These are phyloP conservation scores for Penicillium sp. DNA, from an alignment of 2,329 filamentous ascomycete species.

Conservation along the genomic window DNA sequence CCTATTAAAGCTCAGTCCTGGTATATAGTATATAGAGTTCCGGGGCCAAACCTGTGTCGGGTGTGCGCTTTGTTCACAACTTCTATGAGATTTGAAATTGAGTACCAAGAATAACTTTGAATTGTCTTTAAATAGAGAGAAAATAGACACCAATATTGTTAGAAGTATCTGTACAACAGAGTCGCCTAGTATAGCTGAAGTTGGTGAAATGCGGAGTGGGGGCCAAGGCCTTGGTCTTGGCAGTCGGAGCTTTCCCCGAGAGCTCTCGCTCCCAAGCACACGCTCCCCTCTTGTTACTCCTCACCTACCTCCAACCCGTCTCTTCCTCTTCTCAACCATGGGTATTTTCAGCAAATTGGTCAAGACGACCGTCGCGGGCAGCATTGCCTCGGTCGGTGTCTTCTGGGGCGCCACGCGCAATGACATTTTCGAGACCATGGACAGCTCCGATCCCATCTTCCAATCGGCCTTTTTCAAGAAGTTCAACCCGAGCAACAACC, in stretches of 20 bases:
- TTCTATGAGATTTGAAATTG: no score
- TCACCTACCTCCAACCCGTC: neutral
- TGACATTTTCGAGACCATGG: constrained; percentile 57
- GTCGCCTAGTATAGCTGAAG: no score
- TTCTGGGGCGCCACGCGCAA: constrained; percentile 56
- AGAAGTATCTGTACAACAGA: no score
- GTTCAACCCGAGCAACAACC: constrained; percentile 63
- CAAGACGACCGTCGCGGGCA: constrained; percentile 47
- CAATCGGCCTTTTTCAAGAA: constrained; percentile 55
- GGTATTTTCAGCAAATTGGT: constrained; percentile 50
- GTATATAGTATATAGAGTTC: no score
- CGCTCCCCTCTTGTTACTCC: neutral
- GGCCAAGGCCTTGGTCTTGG: neutral
- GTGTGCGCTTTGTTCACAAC: no score
- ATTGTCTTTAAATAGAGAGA: no score
- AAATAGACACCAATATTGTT: no score
- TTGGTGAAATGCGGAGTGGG: no score
- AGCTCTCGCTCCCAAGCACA: neutral
- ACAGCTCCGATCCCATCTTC: constrained; percentile 62
- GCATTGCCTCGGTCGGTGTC: constrained; percentile 51
- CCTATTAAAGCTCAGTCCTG: no score
- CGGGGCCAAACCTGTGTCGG: no score
- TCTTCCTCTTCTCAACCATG: constrained; percentile 40
- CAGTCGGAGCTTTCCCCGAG: constrained; percentile 5
- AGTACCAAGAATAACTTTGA: no score